Base-by-base conservation (phyloP, 495 filamentous ascomycete genomes). In the Beverwykella pulmonaria region DNA sequence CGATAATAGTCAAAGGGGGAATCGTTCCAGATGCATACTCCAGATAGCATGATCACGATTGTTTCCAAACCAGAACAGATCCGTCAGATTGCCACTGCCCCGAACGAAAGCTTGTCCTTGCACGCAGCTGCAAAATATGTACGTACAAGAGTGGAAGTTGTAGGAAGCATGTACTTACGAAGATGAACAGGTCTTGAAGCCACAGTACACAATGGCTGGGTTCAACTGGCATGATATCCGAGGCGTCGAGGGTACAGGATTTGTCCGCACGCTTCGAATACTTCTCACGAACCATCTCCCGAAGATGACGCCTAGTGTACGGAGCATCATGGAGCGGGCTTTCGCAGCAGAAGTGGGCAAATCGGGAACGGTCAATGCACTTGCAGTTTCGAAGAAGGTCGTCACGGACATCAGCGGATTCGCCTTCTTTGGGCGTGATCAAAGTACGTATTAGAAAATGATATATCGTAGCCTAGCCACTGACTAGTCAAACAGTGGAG, bases 111-210 rank as follows among this genome's bases (percentile, higher is more conserved):
- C 5, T 41, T 62, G 17, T 62, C 59, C 1, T 26, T 62, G 7
- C 59, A 62, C 17, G 59, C 59, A 12, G 59, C 26, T 9, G 59
- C 59, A 20, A 62, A 62, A 29, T 44, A 53, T 17, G 57, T 49
- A n/a, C 1, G 39, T 29, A 34, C 19, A 22, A 14, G 4, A 6
- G 52, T 27, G 10, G 52, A 25, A 6, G 9, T 10, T 10, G 19
- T 14, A 6, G 20, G 22, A 9, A 8, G 14, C 19, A n/a, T 19
- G 15, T 57, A 19, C 12, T 41, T 3, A 39, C 12, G 6, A 12
- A 12, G 6, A 34, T 34, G 15, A 15, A 22, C 17, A 60, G 57
- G 20, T 62, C 1, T 26, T 62, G 20, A 23, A 53, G 23, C 59
- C 59, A 2, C 26, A 53, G 23, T n/a, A 62, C 34, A 53, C 59